Percentiles rank a stretch among this genome's conserved stretches.
Evolutionary conservation across 805 yeast genomes (phyloP).

Genomic region (Yamadazyma phyllophila): DNA sequence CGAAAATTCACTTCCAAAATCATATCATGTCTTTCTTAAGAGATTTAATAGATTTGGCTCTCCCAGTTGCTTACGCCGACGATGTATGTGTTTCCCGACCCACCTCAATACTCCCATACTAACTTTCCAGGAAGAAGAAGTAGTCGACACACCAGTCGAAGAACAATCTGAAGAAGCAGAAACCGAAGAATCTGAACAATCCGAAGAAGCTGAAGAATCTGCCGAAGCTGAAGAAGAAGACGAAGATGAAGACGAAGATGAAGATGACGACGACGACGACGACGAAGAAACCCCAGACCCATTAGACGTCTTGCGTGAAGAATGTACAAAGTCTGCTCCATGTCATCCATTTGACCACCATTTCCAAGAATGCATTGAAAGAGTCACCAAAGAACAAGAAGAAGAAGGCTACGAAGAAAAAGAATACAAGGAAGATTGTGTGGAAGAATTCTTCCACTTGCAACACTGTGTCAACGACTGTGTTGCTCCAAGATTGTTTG

Average conservation of each 20-base stretch:
- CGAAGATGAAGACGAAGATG: constrained; percentile 55
- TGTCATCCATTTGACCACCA: constrained; percentile 81
- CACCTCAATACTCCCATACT: not conserved
- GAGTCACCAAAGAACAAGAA: constrained; percentile 85
- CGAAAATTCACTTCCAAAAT: constrained; percentile 3
- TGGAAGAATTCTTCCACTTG: constrained; percentile 96
- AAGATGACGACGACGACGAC: constrained; percentile 63
- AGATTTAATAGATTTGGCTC: constrained; percentile 76
- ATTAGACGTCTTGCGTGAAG: constrained; percentile 41
- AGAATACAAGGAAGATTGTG: constrained; percentile 92
- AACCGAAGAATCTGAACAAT: constrained; percentile 5
- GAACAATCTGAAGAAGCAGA: constrained; percentile 14
- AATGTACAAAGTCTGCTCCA: constrained; percentile 64
- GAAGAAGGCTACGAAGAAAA: constrained; percentile 79
- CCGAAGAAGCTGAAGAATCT: constrained; percentile 18
- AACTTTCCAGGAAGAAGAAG: constrained; percentile 18
- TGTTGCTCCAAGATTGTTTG: constrained; percentile 86
- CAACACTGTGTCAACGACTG: constrained; percentile 91
- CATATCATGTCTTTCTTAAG: constrained; percentile 49
- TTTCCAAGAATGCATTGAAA: constrained; percentile 90
- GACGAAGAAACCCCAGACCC: constrained; percentile 63
- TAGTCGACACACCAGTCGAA: constrained; percentile 13
- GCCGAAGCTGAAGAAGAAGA: constrained; percentile 35
- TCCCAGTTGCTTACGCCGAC: constrained; percentile 86
- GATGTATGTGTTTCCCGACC: constrained; percentile 40